A percentile compares a stretch with the other conserved stretches of the same genome.
These are phyloP conservation scores for Pogostemon cablin DNA, from an alignment of 257 asterid genomes.

Conservation along the genomic window DNA sequence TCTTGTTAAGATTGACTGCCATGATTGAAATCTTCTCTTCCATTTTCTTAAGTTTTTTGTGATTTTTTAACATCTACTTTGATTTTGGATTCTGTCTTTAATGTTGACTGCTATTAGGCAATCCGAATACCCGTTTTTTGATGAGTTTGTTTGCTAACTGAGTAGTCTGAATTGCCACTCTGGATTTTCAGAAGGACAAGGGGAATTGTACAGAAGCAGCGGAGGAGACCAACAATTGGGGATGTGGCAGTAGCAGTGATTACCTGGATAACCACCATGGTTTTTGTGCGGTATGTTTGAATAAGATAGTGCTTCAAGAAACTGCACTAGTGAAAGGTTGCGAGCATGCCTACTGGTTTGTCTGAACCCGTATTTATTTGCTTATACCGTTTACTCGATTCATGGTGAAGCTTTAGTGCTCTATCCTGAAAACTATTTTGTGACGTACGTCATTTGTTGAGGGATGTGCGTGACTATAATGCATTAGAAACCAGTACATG, in stretches of 20 bases:
- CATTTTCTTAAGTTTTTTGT: not conserved
- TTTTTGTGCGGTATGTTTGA: constrained; percentile 78
- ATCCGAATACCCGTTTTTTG: constrained; percentile 2
- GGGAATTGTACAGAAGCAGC: constrained; percentile 34
- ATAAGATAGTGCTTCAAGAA: constrained; percentile 74
- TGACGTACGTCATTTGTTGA: not conserved
- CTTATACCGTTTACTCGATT: not conserved
- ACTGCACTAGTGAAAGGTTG: constrained; percentile 98
- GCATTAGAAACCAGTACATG: constrained; percentile 7
- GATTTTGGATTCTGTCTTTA: not conserved
- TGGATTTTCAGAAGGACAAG: constrained; percentile 43
- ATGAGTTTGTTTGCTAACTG: constrained; percentile 8
- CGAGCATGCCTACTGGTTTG: constrained; percentile 99
- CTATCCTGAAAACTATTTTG: not conserved
- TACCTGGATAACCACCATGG: constrained; percentile 53
- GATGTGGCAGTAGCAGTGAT: constrained; percentile 29
- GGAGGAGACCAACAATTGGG: constrained; percentile 41
- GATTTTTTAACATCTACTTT: not conserved
- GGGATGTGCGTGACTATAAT: not conserved
- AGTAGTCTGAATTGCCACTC: constrained; percentile 20
- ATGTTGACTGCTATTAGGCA: not conserved
- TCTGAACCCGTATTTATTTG: constrained; percentile 39
- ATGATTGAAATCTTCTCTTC: not conserved
- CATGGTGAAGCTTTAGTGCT: not conserved
- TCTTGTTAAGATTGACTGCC: not conserved